Percentiles rank a stretch among this genome's conserved stretches.
Conservation (phyloP, 106 monocot genomes). For the Apostasia ramifera region DNA sequence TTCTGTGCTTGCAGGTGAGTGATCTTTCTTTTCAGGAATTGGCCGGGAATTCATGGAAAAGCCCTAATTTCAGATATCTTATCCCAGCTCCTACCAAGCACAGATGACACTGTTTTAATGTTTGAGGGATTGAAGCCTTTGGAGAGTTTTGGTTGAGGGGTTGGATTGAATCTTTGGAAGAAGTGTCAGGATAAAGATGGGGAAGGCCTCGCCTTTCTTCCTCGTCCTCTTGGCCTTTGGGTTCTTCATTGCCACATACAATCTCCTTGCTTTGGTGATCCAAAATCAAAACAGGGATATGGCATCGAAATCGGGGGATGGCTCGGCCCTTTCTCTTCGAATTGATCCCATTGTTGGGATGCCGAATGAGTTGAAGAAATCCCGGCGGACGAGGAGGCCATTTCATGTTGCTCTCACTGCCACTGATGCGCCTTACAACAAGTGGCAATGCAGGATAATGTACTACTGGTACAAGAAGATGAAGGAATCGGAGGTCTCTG, state of each 20-base stretch:
- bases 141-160: no score
- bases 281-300: constrained; percentile 10
- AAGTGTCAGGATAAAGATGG: constrained; percentile 10
- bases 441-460: constrained; percentile 77
- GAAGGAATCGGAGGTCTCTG: constrained; percentile 31
- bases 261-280: constrained; percentile 20
- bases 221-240: constrained; percentile 18
- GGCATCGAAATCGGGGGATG: background rate
- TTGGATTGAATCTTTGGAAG: no score
- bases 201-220: constrained; percentile 18
- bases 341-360: constrained; percentile 24
- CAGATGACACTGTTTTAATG: no score
- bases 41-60: no score
- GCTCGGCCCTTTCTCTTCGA: background rate
- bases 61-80: no score
- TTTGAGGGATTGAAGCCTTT: no score
- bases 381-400: constrained; percentile 5
- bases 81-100: no score
- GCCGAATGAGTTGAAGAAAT: constrained; percentile 16
- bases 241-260: constrained; percentile 31
- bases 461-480: constrained; percentile 65
- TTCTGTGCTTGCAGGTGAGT: no score
- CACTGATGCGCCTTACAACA: constrained; percentile 48
- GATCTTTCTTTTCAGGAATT: no score
- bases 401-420: constrained; percentile 70